Base-by-base conservation (phyloP, 805 yeast genomes). In the Metschnikowia shivogae region DNA sequence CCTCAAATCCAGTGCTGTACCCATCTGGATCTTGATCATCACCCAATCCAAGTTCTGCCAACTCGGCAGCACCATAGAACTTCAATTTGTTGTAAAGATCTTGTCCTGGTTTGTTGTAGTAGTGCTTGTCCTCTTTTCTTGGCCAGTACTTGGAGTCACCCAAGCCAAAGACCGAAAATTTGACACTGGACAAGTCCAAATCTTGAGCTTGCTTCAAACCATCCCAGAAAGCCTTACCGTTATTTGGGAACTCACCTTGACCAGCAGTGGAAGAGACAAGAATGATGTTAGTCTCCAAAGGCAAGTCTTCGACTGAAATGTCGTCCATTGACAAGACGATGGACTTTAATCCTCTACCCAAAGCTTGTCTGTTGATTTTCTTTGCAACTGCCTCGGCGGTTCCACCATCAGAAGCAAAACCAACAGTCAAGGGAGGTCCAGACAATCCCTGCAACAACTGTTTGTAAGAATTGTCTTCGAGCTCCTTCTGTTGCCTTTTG, bases 1-100 rank as follows among this genome's bases (percentile, higher is more conserved):
- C 82, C 48, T 82, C 80, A 64, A 84, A 92, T n/a, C 93, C 97
- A 24, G 97, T 90, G 56, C 82, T 82, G 68, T 76, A 89, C 17
- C 97, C 97, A 71, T 92, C 97, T 19, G 96, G 95, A 63, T 88
- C 98, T 70, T 92, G 98, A 62, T 92, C 98, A 65, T 92, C 97
- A 68, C 98, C 98, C 39, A 87, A 73, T 14, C 96, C 97, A 36
- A 89, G 67, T 3, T 85, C 86, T 46, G 80, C 77, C 44, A 92
- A 68, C 48, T 80, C 81, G 48, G 75, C 80, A 48, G 86, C 97
- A 35, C 95, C 93, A 47, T 88, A 74, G 47, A 84, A 69, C 51
- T 68, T 70, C 50, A 92, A 68, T 51, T 84, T 81, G 51, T 77
- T 78, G 61, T 67, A 72, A 52, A 92, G 69, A 63, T 89, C 97